Evolutionary conservation across 257 asterid genomes (phyloP), one percentile per base, ranked within the genome.

Genomic region (Cordia subcordata): DNA sequence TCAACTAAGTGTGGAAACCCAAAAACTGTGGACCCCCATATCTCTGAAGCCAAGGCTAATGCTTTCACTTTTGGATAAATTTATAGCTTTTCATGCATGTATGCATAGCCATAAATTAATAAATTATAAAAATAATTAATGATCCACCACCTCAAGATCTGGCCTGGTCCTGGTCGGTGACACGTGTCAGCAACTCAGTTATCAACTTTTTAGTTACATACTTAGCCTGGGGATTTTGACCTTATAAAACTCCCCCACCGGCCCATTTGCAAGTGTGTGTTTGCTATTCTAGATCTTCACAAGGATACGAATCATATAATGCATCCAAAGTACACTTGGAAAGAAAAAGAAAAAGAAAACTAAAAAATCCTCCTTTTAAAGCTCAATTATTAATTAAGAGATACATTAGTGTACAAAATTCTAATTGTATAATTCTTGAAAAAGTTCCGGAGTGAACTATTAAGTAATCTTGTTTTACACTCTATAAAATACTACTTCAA

Each of bases 151-250:
- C 60, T 47, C 45, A 51, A 32, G 61, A 59, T 73, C 47, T 42
- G 44, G 8, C 12, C 47, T 60, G 75, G 69, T 49, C 58, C 8
- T 55, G 73, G 79, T 37, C 72, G 79, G 79, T 69, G 73, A 69
- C 76, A 69, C 12, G 58, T 70, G 73, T 61, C 70, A 49, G 58
- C 37, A 44, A 13, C 15, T 69, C 19, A 47, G 14, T 42, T 27
- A 60, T 47, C 20, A 10, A 1, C 11, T 10, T 19, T 9, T 50
- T n/a, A 37, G n/a, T n/a, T n/a, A n/a, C n/a, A n/a, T n/a, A n/a
- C n/a, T n/a, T 32, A 33, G 21, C 32, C 46, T 11, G 11, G 15
- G 52, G 44, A 13, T 55, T 32, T 57, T 35, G 38, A 18, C 66
- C 58, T 20, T 52, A n/a, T 39, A 61, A n/a, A 45, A 57, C 3